Evolutionary conservation across 371 early-diverging fungal species (phyloP), one percentile per base, ranked within the genome.

Genomic region (Rhizopus sp.): DNA sequence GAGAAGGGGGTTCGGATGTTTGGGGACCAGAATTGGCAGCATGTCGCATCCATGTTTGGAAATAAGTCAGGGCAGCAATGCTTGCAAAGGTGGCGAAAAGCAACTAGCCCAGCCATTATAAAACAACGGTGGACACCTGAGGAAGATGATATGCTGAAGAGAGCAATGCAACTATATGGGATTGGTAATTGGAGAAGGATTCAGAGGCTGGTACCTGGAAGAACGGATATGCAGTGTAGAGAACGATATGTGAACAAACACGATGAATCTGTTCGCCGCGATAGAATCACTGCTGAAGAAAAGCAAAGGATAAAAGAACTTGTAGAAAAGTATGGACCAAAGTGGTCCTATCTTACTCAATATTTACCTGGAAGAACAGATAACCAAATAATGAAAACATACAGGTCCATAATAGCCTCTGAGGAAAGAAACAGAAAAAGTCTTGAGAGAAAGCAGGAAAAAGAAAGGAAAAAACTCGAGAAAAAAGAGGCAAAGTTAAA

Each of bases 171-270:
- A 1, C 57, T 82, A 4, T 89, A 86, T 60, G 94, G 93, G 8
- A 73, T 72, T 4, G 85, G 87, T 7, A 83, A 85, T 51, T 95
- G 96, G 96, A 74, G 73, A 31, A 86, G 83, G 57, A 69, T 95
- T 17, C 85, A 86, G 48, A 74, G 80, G 41, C 76, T 85, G 57
- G 80, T 94, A 8, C 84, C 82, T 1, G 88, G 89, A 16, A 74
- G 94, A 44, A 94, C 93, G 3, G 94, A 94, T 64, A 85, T 89
- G 53, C 93, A 95, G 58, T 93, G 93, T 52, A 82, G 96, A 32
- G 95, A 95, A 65, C 78, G 96, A 50, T 95, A 84, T 66, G 75
- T 81, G 60, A 92, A 93, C 66, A 77, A 86, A 1, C 59, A 92
- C 30, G 75, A 83, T 39, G 92, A 93, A 5, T 66, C 64, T 1